Evolutionary conservation across 2,329 filamentous ascomycete species (phyloP).

Genomic region (Rhinocladiella mackenziei): DNA sequence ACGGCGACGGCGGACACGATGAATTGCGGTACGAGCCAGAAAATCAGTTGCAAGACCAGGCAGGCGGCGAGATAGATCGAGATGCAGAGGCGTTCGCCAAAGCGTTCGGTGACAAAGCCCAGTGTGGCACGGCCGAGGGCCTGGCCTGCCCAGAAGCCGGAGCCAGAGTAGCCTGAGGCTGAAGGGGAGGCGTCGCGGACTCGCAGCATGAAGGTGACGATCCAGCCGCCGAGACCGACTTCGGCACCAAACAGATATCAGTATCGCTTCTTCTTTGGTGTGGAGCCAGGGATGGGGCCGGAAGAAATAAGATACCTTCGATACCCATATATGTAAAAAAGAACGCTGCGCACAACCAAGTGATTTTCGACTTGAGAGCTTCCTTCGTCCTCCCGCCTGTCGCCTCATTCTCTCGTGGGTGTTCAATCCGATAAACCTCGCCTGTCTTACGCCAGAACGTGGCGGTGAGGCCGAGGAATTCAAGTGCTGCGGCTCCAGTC

Average conservation of each 20-base stretch:
- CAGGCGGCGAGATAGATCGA: slow-evolving; percentile 58
- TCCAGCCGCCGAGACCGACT: slow-evolving; percentile 61
- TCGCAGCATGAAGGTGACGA: slow-evolving; percentile 75
- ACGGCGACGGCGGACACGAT: slow-evolving; percentile 68
- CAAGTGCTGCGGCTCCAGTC: slow-evolving; percentile 54
- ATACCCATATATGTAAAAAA: slow-evolving; percentile 69
- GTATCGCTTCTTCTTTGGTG: background rate
- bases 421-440: slow-evolving; percentile 52
- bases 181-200: slow-evolving; percentile 67
- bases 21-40: slow-evolving; percentile 74
- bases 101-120: slow-evolving; percentile 63
- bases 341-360: slow-evolving; percentile 69
- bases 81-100: slow-evolving; percentile 65
- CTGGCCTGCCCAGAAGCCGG: slow-evolving; percentile 70
- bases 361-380: slow-evolving; percentile 43
- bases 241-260: background rate
- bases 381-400: slow-evolving; percentile 38
- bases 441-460: slow-evolving; percentile 65
- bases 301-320: slow-evolving; percentile 53
- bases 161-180: slow-evolving; percentile 68
- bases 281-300: background rate
- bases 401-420: slow-evolving; percentile 33
- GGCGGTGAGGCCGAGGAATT: slow-evolving; percentile 49
- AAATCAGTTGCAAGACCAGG: slow-evolving; percentile 64
- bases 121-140: slow-evolving; percentile 67